phyloP scores from a whole-genome alignment of 805 yeast genomes.

The Nakazawaea wickerhamii region DNA sequence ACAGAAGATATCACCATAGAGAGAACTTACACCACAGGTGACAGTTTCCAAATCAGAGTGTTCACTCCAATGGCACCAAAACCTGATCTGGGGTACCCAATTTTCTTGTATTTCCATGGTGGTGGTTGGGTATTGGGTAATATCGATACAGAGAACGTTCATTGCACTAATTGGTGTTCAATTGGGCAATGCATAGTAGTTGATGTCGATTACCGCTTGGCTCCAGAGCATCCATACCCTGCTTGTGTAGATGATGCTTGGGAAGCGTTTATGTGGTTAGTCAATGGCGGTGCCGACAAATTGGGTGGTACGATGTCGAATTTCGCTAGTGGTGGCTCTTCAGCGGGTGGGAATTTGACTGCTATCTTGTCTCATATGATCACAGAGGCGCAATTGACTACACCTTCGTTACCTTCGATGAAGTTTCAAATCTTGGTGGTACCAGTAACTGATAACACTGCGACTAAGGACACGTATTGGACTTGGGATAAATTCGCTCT shows the following conservation, averaged over 20 bases:
- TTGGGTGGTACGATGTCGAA: conserved; percentile 27
- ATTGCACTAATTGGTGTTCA: conserved; percentile 35
- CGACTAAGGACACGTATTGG: conserved; percentile 27
- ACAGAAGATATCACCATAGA: conserved; percentile 29
- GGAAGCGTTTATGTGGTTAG: conserved; percentile 29
- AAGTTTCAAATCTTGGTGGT: conserved; percentile 36
- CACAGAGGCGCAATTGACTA: conserved; percentile 28
- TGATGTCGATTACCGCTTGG: conserved; percentile 44
- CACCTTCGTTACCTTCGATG: conserved; percentile 29
- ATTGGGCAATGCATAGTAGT: conserved; percentile 33
- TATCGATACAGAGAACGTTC: conserved; percentile 35
- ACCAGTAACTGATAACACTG: conserved; percentile 39
- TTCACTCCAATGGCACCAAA: conserved; percentile 31
- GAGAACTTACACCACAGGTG: conserved; percentile 25
- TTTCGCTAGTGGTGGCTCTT: conserved; percentile 39
- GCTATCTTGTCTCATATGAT: conserved; percentile 21
- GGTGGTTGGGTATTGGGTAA: conserved; percentile 42
- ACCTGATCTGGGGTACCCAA: conserved; percentile 34
- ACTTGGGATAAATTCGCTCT: conserved; percentile 35
- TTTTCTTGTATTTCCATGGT: conserved; percentile 36
- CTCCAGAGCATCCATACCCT: conserved; percentile 46
- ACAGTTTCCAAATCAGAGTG: conserved; percentile 26
- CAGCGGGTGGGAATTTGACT: conserved; percentile 39
- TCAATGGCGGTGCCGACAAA: conserved; percentile 19
- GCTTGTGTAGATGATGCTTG: conserved; percentile 41